Base-by-base conservation (phyloP, 2,329 filamentous ascomycete species). In the Aspergillus phoenicis region DNA sequence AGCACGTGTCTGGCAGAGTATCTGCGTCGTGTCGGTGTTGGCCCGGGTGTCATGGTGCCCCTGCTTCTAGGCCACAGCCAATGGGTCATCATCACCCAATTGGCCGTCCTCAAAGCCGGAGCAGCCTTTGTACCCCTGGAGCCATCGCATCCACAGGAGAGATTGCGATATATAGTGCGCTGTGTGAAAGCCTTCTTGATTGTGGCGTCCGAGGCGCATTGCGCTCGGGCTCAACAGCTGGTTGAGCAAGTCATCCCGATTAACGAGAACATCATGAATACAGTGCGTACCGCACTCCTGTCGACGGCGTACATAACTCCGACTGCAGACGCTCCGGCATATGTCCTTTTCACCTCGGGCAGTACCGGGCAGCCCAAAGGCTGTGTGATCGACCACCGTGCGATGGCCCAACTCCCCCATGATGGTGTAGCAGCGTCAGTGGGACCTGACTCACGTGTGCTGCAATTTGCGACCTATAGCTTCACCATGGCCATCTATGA, bases 101-200 rank as follows among this genome's bases (percentile, higher is more conserved):
- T 66, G 10, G 64, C 30, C 0, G 57, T 66, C 3, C 22, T 64
- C 3, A 64, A 62, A 38, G 58, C 62, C 5, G 64, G 62, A 3
- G 64, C 58, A 6, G 60, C 62, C 30, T 61, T 66, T 51, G 41
- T 59, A 7, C 57, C 57, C 7, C 55, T 65, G 13, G 61, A 65
- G 17, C 57, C 59, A 2, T 52, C 43, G 0, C 49, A 58, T n/a
- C 61, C 61, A 66, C 15, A 49, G 70, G 10, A 53, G 48, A 53
- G 64, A 17, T 33, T 67, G 10, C 28, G 38, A 22, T 41, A n/a
- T 8, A 66, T 68, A 11, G 62, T 62, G 15, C 43, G 48, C 15
- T 17, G 15, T 17, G 17, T 17, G 17, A 43, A 43, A 15, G n/a
- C 15, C 17, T 15, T 15, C 39, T 4, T 43, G 4, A 41, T 62